Conservation (phyloP, 495 filamentous ascomycete species). For the Neurospora sp. region DNA sequence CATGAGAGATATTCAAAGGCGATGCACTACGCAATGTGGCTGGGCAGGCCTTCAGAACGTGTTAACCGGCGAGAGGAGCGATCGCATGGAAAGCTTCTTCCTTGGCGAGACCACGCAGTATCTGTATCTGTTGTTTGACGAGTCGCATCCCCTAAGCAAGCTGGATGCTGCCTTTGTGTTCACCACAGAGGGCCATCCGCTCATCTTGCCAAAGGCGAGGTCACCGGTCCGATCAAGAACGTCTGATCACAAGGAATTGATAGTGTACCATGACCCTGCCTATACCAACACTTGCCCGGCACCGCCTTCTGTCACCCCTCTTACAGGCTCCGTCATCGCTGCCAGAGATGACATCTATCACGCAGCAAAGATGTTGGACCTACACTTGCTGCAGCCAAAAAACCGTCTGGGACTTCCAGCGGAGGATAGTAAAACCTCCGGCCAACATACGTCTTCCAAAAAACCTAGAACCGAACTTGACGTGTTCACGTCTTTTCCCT, state of each 20-base stretch:
- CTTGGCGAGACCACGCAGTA: conserved; percentile 95
- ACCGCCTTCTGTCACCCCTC: conserved; percentile 44
- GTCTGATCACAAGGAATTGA: conserved; percentile 11
- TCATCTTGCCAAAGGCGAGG: conserved; percentile 60
- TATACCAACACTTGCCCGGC: conserved; percentile 51
- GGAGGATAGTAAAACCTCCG: conserved; percentile 33
- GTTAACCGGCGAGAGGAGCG: conserved; percentile 73
- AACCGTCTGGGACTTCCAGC: neutral
- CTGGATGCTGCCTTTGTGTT: conserved; percentile 85
- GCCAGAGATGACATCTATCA: conserved; percentile 84
- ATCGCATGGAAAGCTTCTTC: conserved; percentile 99
- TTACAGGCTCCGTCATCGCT: conserved; percentile 69
- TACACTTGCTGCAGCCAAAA: conserved; percentile 53
- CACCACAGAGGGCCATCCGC: conserved; percentile 88
- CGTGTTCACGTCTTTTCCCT: conserved; percentile 78
- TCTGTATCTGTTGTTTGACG: conserved; percentile 79
- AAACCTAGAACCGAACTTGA: conserved; percentile 36
- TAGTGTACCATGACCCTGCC: conserved; percentile 23
- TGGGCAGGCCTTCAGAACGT: conserved; percentile 97
- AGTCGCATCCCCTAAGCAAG: conserved; percentile 75
- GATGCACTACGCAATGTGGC: conserved; percentile 90
- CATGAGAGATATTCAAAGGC: conserved; percentile 72
- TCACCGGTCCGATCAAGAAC: conserved; percentile 3
- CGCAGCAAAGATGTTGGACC: conserved; percentile 72
- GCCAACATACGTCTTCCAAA: conserved; percentile 11